Evolutionary conservation across 805 yeast species (phyloP).

Genomic region (Lachancea sp.): DNA sequence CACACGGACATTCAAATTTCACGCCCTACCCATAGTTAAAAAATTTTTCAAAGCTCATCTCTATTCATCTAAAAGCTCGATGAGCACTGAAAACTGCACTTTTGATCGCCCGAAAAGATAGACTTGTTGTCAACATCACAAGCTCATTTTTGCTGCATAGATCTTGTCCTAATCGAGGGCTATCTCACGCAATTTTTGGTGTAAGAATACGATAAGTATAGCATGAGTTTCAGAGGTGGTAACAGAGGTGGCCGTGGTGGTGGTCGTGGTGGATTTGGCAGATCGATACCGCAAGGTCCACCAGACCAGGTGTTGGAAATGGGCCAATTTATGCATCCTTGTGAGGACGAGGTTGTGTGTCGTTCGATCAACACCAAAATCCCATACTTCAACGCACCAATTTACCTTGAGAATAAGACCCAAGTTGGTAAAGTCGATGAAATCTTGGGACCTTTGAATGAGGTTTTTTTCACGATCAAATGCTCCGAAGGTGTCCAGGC

Average conservation of each 20-base stretch:
- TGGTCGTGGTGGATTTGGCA: slow-evolving; percentile 40
- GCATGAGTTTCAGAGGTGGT: slow-evolving; percentile 39
- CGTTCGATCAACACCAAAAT: slow-evolving; percentile 88
- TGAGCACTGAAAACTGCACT: not conserved
- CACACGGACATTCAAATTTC: no score
- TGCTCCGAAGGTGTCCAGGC: slow-evolving; percentile 97
- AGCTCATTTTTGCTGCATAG: not conserved
- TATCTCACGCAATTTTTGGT: not conserved
- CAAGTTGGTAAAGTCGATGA: slow-evolving; percentile 97
- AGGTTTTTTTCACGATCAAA: slow-evolving; percentile 95
- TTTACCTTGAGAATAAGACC: slow-evolving; percentile 90
- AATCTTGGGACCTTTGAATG: slow-evolving; percentile 94
- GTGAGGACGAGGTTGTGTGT: slow-evolving; percentile 97
- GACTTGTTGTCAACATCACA: not conserved
- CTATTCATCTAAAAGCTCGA: slow-evolving; percentile 1
- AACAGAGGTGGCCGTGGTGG: slow-evolving; percentile 38
- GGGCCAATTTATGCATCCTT: slow-evolving; percentile 87
- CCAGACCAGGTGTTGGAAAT: slow-evolving; percentile 92
- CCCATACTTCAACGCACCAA: slow-evolving; percentile 98
- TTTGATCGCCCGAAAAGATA: not conserved
- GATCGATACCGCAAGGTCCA: slow-evolving; percentile 82
- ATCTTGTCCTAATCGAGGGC: not conserved
- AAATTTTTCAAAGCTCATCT: slow-evolving; percentile 10
- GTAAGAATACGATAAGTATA: not conserved
- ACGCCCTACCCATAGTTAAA: not conserved